These are phyloP conservation scores for Astrephomene gubernaculifera DNA, from an alignment of 139 green algal genomes.

Conservation along the genomic window DNA sequence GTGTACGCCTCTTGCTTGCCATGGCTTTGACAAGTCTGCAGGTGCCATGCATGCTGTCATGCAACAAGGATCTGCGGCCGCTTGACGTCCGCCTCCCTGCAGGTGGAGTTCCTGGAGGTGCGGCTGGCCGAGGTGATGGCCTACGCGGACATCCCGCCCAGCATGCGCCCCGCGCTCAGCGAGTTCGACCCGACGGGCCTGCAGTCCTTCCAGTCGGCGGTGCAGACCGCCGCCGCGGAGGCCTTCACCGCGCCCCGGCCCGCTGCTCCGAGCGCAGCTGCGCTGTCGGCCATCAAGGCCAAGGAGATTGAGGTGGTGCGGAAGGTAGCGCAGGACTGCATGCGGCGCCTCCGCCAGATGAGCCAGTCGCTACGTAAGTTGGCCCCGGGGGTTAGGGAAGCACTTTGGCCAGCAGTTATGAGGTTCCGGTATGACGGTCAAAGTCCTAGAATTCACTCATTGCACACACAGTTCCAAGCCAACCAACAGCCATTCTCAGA, in stretches of 20 bases:
- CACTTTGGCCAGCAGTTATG: too few relatives aligned
- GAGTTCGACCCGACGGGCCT: conserved; percentile 57
- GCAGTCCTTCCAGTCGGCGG: conserved; percentile 26
- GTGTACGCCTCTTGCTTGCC: too few relatives aligned
- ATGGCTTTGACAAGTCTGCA: too few relatives aligned
- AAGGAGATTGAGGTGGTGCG: conserved; percentile 62
- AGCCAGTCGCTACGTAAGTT: conserved; percentile 52
- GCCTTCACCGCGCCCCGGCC: not conserved
- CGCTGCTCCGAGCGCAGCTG: not conserved
- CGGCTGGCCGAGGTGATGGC: conserved; percentile 72
- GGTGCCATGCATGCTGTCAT: too few relatives aligned
- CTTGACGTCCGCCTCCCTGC: not conserved
- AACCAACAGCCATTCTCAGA: too few relatives aligned
- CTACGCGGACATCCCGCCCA: conserved; percentile 73
- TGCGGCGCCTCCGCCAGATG: conserved; percentile 55
- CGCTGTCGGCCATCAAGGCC: not conserved
- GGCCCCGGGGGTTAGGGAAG: too few relatives aligned
- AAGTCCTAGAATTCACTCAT: too few relatives aligned
- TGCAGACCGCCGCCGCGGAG: conserved; percentile 7
- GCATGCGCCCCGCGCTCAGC: conserved; percentile 66
- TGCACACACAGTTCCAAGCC: too few relatives aligned
- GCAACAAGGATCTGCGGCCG: too few relatives aligned
- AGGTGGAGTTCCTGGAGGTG: conserved; percentile 76
- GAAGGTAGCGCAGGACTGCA: conserved; percentile 40
- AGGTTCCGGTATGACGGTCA: too few relatives aligned